Percentiles rank a stretch among this genome's conserved stretches.
Evolutionary conservation across 1,139 yeast genomes (phyloP).

Genomic region (Casaregolazyma lundiana): DNA sequence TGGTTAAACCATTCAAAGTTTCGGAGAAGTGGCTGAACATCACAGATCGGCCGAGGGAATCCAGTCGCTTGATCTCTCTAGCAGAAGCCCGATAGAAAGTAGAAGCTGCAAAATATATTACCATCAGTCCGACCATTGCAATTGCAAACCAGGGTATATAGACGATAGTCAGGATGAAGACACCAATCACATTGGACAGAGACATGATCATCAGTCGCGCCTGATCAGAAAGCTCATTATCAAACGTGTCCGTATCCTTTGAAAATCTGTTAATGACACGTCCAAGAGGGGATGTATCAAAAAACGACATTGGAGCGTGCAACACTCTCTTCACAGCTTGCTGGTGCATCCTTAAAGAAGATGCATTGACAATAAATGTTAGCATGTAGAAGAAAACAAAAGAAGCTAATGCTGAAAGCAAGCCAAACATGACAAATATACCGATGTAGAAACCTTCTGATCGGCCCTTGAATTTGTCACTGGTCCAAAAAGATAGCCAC

Average conservation of each 20-base stretch:
- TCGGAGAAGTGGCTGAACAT: conserved; percentile 79
- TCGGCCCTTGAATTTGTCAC: conserved; percentile 45
- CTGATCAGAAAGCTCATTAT: conserved; percentile 52
- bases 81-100: conserved; percentile 72
- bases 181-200: conserved; percentile 54
- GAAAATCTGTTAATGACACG: conserved; percentile 69
- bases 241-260: conserved; percentile 79
- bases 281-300: conserved; percentile 69
- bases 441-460: conserved; percentile 65
- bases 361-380: conserved; percentile 48
- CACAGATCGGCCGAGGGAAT: conserved; percentile 68
- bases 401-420: conserved; percentile 37
- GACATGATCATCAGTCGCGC: conserved; percentile 45
- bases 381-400: conserved; percentile 43
- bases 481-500: conserved; percentile 86
- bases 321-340: conserved; percentile 59
- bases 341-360: conserved; percentile 33
- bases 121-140: conserved; percentile 54
- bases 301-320: conserved; percentile 67
- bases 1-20: conserved; percentile 62
- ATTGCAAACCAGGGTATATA: conserved; percentile 76
- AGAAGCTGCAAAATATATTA: conserved; percentile 47
- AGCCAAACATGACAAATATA: conserved; percentile 52
- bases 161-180: conserved; percentile 60
- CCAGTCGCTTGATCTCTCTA: conserved; percentile 78